A percentile compares a stretch with the other conserved stretches of the same genome.
phyloP scores from a whole-genome alignment of 164 flowering plant species.

The Berberis thunbergii region DNA sequence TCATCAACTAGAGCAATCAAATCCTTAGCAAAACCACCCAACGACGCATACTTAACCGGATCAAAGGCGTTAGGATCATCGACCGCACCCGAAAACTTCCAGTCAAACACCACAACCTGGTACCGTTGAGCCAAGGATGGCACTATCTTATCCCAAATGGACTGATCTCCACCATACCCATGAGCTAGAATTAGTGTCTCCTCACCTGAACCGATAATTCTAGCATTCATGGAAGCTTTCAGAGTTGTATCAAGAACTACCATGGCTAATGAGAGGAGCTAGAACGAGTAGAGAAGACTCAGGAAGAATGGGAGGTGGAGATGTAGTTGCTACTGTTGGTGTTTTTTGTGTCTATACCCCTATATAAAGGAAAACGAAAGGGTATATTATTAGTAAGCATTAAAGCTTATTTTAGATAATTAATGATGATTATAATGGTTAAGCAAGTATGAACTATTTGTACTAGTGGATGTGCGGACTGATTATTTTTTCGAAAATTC shows the following conservation, averaged over 20 bases:
- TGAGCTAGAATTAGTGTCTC: constrained; percentile 56
- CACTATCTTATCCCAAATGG: constrained; percentile 64
- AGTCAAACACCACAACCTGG: constrained; percentile 62
- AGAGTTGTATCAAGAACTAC: constrained; percentile 23
- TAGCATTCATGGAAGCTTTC: constrained; percentile 50
- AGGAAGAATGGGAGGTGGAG: neutral
- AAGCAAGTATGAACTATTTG: too few relatives aligned
- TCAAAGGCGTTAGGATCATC: constrained; percentile 33
- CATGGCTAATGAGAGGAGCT: constrained; percentile 9
- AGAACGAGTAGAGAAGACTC: neutral
- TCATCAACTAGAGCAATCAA: constrained; percentile 63
- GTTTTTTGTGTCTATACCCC: neutral
- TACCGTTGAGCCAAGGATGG: constrained; percentile 25
- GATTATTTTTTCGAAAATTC: too few relatives aligned
- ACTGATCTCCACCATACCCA: constrained; percentile 75
- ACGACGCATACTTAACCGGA: constrained; percentile 36
- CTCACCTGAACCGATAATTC: constrained; percentile 40
- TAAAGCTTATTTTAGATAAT: neutral
- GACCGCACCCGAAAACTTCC: constrained; percentile 57
- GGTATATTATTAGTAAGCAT: neutral
- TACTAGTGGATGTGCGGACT: too few relatives aligned
- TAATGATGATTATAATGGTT: neutral
- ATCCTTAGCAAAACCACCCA: constrained; percentile 56
- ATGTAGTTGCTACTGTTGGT: neutral
- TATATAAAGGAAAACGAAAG: constrained; percentile 2